Evolutionary conservation across 1,284 basidiomycete species (phyloP).

Genomic region (Cutaneotrichosporon daszewskae): DNA sequence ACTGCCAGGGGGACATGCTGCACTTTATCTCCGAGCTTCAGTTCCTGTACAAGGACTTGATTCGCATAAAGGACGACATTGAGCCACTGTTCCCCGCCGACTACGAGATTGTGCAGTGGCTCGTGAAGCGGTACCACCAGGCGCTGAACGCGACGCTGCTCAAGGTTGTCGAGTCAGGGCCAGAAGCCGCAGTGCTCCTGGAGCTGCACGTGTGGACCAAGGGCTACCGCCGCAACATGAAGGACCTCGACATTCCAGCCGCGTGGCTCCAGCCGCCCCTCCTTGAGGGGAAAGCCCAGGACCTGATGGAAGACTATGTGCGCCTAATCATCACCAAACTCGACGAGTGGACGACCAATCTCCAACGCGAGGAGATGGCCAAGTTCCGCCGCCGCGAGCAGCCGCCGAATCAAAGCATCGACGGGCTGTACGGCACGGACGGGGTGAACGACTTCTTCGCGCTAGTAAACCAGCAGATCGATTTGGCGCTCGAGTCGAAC

Average conservation of each 20-base stretch:
- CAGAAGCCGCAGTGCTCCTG: constrained; percentile 80
- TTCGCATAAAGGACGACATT: constrained; percentile 79
- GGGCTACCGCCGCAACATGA: constrained; percentile 92
- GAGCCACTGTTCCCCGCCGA: constrained; percentile 87
- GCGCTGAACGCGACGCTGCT: constrained; percentile 73
- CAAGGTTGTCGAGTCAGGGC: constrained; percentile 65
- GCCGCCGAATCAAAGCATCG: constrained; percentile 81
- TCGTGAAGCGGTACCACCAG: constrained; percentile 86
- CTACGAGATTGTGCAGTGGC: constrained; percentile 79
- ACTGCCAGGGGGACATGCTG: constrained; percentile 60
- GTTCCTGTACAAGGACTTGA: constrained; percentile 86
- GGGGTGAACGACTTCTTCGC: constrained; percentile 94
- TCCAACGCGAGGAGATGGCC: constrained; percentile 84
- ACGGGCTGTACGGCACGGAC: constrained; percentile 85
- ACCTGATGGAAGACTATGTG: constrained; percentile 92
- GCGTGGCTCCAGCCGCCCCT: constrained; percentile 82
- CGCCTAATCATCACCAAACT: constrained; percentile 88
- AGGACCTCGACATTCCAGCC: constrained; percentile 75
- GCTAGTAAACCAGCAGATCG: constrained; percentile 96
- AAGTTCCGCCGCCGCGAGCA: constrained; percentile 78
- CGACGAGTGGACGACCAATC: constrained; percentile 92
- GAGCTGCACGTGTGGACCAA: constrained; percentile 89
- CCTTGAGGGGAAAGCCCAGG: constrained; percentile 87
- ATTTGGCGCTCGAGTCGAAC: constrained; percentile 89
- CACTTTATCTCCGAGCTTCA: constrained; percentile 78